A percentile compares a stretch with the other conserved stretches of the same genome.
phyloP scores from a whole-genome alignment of 2,329 filamentous ascomycete genomes.

The Juglanconis oblonga region DNA sequence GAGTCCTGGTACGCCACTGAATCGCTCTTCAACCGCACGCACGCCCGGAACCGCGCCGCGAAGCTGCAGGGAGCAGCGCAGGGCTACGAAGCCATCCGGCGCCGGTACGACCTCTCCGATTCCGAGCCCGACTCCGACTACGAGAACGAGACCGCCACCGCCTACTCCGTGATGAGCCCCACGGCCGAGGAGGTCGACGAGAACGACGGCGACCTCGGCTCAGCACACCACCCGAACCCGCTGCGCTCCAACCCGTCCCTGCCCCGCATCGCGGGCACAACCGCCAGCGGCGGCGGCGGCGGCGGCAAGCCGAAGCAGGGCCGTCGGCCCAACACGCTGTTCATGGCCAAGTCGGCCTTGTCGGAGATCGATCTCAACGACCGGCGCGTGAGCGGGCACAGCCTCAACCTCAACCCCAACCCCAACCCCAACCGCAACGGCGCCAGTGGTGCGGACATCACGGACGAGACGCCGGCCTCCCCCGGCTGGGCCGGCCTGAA shows the following conservation, averaged over 20 bases:
- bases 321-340: conserved; percentile 29
- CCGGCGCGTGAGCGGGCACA: conserved; percentile 39
- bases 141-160: conserved; percentile 23
- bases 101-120: conserved; percentile 41
- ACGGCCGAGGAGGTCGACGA: conserved; percentile 23
- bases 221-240: conserved; percentile 46
- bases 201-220: conserved; percentile 21
- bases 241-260: conserved; percentile 49
- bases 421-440: conserved; percentile 23
- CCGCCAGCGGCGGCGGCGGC: conserved; percentile 10
- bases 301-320: conserved; percentile 9
- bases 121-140: conserved; percentile 38
- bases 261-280: neutral
- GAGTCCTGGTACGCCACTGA: conserved; percentile 55
- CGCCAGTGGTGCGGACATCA: neutral
- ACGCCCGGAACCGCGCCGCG: conserved; percentile 45
- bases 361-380: conserved; percentile 45
- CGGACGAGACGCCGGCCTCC: conserved; percentile 1
- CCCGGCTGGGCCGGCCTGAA: conserved; percentile 4
- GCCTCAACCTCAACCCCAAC: conserved; percentile 46
- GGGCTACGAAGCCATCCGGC: conserved; percentile 45
- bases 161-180: conserved; percentile 19
- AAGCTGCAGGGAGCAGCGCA: conserved; percentile 30
- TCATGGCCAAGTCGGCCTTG: conserved; percentile 32
- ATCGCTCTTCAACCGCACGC: conserved; percentile 51